Percentiles rank a stretch among this genome's conserved stretches.
Evolutionary conservation across 306 rosid genomes (phyloP).

Genomic region (Arachis stenosperma): DNA sequence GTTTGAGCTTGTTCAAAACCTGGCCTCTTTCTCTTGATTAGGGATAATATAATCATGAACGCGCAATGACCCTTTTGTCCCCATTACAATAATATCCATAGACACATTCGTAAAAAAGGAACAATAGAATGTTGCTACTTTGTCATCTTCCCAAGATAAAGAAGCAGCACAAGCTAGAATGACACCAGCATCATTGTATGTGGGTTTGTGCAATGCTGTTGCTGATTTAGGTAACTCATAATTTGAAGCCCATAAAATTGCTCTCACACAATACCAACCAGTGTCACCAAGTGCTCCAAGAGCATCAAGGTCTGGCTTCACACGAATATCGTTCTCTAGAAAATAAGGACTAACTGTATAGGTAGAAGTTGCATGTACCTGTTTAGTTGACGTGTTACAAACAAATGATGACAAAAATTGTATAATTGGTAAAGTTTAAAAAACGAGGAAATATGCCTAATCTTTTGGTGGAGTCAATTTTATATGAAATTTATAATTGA

Average conservation of each 20-base stretch:
- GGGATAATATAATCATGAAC: constrained; percentile 66
- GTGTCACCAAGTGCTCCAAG: constrained; percentile 43
- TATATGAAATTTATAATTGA: no score
- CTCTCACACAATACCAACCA: constrained; percentile 48
- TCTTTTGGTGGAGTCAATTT: no score
- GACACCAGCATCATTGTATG: constrained; percentile 58
- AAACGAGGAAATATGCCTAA: no score
- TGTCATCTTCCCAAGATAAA: constrained; percentile 70
- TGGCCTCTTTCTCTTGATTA: constrained; percentile 58
- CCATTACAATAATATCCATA: constrained; percentile 63
- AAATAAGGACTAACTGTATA: constrained; percentile 24
- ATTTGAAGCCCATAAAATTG: constrained; percentile 44
- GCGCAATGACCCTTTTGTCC: constrained; percentile 69
- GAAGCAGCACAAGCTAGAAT: constrained; percentile 68
- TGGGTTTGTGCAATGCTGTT: constrained; percentile 28
- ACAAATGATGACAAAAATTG: not conserved
- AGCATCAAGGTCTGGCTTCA: constrained; percentile 47
- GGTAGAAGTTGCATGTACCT: constrained; percentile 24
- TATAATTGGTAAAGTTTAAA: not conserved
- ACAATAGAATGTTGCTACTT: constrained; percentile 70
- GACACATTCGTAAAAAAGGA: constrained; percentile 68
- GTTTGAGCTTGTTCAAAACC: constrained; percentile 47
- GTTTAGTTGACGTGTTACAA: not conserved
- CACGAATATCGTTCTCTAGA: constrained; percentile 39
- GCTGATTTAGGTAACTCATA: constrained; percentile 42